phyloP scores from a whole-genome alignment of 495 filamentous ascomycete genomes.

The Annulohypoxylon bovei region DNA sequence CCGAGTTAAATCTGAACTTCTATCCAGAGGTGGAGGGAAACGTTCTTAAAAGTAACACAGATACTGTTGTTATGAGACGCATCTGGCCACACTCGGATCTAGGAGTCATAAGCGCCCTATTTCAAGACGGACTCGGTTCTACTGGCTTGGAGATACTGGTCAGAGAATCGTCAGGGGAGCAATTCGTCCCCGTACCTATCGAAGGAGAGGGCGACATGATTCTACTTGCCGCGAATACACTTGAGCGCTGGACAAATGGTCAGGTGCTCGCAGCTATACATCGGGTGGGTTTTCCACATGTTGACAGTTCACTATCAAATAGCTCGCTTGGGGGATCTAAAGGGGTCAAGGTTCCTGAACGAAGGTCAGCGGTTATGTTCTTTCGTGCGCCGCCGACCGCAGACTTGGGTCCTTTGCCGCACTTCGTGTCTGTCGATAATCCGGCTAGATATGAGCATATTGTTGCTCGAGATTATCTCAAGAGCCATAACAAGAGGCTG shows the following conservation, averaged over 20 bases:
- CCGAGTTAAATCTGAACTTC: constrained; percentile 1
- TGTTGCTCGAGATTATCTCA: neutral
- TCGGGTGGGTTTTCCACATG: constrained; percentile 18
- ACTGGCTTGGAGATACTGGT: constrained; percentile 61
- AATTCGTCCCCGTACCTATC: constrained; percentile 55
- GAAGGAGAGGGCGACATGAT: constrained; percentile 55
- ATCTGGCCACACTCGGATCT: constrained; percentile 56
- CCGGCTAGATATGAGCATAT: constrained; percentile 6
- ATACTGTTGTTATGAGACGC: neutral
- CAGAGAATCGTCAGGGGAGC: constrained; percentile 46
- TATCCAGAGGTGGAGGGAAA: constrained; percentile 6
- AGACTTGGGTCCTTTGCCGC: neutral
- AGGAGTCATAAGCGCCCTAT: constrained; percentile 54
- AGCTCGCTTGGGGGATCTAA: too few species aligned
- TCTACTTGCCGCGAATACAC: constrained; percentile 59
- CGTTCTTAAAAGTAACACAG: neutral
- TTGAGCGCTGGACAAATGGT: constrained; percentile 39
- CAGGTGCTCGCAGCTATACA: constrained; percentile 21
- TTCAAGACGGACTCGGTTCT: constrained; percentile 52
- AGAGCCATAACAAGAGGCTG: constrained; percentile 7
- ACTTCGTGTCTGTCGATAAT: constrained; percentile 5
- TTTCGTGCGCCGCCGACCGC: constrained; percentile 1
- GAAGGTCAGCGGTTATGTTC: constrained; percentile 7
- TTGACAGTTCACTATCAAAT: neutral
- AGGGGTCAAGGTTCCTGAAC: neutral